Percentiles rank a stretch among this genome's conserved stretches.
Evolutionary conservation across 2,329 filamentous ascomycete genomes (phyloP).

Genomic region (Geosmithia putterillii): DNA sequence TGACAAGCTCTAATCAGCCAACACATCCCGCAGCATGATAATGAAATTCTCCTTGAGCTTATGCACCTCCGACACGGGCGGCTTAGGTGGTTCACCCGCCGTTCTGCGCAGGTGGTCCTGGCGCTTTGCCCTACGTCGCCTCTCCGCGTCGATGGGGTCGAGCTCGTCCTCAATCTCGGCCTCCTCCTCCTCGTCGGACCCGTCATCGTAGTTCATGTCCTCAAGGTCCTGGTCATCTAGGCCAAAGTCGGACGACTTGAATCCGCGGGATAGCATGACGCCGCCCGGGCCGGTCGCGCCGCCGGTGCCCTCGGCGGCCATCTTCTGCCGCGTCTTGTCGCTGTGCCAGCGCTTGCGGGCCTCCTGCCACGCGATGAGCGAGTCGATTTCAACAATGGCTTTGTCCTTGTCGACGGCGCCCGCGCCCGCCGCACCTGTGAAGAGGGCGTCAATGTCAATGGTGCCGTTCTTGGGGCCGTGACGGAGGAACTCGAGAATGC

Average conservation of each 20-base stretch:
- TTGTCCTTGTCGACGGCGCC: conserved; percentile 57
- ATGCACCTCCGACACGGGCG: conserved; percentile 63
- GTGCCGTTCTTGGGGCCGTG: conserved; percentile 77
- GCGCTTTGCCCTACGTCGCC: conserved; percentile 61
- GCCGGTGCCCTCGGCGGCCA: conserved; percentile 62
- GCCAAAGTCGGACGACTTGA: conserved; percentile 80
- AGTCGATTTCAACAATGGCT: conserved; percentile 70
- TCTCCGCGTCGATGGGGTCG: conserved; percentile 80
- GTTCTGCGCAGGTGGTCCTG: conserved; percentile 70
- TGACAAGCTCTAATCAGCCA: conserved; percentile 48
- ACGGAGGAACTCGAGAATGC: conserved; percentile 84
- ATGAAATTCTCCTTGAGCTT: conserved; percentile 73
- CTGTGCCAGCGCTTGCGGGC: conserved; percentile 96
- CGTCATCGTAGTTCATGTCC: conserved; percentile 72
- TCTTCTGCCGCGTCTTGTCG: conserved; percentile 96
- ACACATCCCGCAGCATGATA: conserved; percentile 66
- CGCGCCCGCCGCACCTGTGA: conserved; percentile 63
- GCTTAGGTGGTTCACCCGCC: conserved; percentile 77
- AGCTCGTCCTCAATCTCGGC: conserved; percentile 66
- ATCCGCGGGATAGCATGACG: conserved; percentile 44
- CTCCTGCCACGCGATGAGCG: conserved; percentile 85
- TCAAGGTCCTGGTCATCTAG: conserved; percentile 76
- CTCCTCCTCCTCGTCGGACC: conserved; percentile 47
- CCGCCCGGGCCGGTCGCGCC: conserved; percentile 28
- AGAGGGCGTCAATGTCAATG: conserved; percentile 87